phyloP scores from a whole-genome alignment of 2,329 filamentous ascomycete species.

The Fusarium cyanostomum region DNA sequence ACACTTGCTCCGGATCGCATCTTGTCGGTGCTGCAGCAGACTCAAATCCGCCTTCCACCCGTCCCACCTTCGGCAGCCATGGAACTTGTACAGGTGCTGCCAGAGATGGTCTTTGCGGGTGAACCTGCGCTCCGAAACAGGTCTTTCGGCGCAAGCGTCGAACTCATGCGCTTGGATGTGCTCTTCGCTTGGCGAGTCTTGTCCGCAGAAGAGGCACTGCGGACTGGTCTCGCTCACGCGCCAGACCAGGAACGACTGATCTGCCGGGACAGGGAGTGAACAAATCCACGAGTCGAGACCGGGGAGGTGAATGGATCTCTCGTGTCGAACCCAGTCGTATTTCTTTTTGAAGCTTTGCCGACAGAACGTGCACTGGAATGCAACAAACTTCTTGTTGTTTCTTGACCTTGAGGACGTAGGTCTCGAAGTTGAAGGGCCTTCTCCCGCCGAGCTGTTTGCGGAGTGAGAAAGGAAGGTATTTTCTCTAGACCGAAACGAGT shows the following conservation, averaged over 20 bases:
- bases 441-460: slow-evolving; percentile 33
- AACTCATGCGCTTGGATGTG: slow-evolving; percentile 55
- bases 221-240: slow-evolving; percentile 57
- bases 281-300: slow-evolving; percentile 60
- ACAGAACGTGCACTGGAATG: slow-evolving; percentile 53
- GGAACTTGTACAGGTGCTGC: slow-evolving; percentile 55
- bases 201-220: slow-evolving; percentile 53
- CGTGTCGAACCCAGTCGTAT: slow-evolving; percentile 58
- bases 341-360: slow-evolving; percentile 51
- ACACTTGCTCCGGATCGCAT: slow-evolving; percentile 41
- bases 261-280: slow-evolving; percentile 48
- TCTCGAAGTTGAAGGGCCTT: slow-evolving; percentile 23
- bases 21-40: slow-evolving; percentile 46
- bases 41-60: slow-evolving; percentile 58
- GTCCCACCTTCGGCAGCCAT: slow-evolving; percentile 56
- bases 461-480: slow-evolving; percentile 31
- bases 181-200: slow-evolving; percentile 45
- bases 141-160: slow-evolving; percentile 60
- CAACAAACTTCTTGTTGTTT: slow-evolving; percentile 27
- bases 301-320: slow-evolving; percentile 59
- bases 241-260: slow-evolving; percentile 57
- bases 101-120: slow-evolving; percentile 55
- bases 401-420: slow-evolving; percentile 23
- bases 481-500: slow-evolving; percentile 34
- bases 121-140: slow-evolving; percentile 54